Evolutionary conservation across 2,329 filamentous ascomycete genomes (phyloP).

Genomic region (Pleurostoma richardsiae): DNA sequence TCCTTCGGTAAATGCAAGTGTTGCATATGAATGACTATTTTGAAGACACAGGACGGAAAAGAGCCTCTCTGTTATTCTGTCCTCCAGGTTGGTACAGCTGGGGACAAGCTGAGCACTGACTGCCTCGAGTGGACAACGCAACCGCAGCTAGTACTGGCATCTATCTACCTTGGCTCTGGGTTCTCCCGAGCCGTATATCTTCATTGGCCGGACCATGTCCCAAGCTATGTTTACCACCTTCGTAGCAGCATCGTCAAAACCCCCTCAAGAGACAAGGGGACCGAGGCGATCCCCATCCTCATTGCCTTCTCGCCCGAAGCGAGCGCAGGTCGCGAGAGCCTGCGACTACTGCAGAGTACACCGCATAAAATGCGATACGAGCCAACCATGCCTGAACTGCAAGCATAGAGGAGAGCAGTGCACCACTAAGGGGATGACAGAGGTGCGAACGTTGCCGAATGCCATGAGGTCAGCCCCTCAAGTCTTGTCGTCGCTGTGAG

Average conservation of each 20-base stretch:
- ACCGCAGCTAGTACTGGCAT: too few species aligned
- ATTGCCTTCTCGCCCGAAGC: slow-evolving; percentile 5
- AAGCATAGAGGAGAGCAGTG: slow-evolving; percentile 10
- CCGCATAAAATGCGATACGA: slow-evolving; percentile 13
- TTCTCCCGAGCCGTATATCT: too few species aligned
- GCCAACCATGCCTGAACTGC: slow-evolving; percentile 12
- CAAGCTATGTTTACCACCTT: not conserved
- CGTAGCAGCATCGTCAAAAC: not conserved
- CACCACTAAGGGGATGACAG: slow-evolving; percentile 3
- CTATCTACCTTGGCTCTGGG: too few species aligned
- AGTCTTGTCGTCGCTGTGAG: not conserved
- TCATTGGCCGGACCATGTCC: too few species aligned
- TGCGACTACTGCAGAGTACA: slow-evolving; percentile 14
- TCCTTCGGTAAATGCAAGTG: too few species aligned
- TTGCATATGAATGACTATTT: too few species aligned
- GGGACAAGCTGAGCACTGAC: too few species aligned
- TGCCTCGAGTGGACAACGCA: too few species aligned
- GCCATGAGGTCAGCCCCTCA: not conserved
- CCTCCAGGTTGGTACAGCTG: too few species aligned
- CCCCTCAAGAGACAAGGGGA: not conserved
- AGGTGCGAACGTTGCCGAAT: not conserved
- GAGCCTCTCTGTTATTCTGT: too few species aligned
- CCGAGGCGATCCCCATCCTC: not conserved
- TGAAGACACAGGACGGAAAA: too few species aligned
- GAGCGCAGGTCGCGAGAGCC: slow-evolving; percentile 11